Evolutionary conservation across 1,139 yeast species (phyloP).

Genomic region (Candida sanyaensis): DNA sequence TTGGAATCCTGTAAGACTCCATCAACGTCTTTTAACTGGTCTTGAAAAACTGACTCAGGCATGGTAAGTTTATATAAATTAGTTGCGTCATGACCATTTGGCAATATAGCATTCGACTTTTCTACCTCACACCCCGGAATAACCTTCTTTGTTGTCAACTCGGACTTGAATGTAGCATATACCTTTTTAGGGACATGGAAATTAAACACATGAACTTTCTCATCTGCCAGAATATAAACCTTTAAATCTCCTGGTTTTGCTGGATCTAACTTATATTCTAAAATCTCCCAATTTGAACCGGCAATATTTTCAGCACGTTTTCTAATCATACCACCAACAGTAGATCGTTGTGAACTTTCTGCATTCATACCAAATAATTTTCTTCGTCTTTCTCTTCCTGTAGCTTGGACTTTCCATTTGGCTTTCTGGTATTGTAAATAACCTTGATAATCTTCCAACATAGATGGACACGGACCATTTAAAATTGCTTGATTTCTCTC

Average conservation of each 20-base stretch:
- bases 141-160: conserved; percentile 42
- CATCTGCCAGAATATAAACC: conserved; percentile 69
- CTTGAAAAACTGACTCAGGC: conserved; percentile 63
- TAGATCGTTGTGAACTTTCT: conserved; percentile 46
- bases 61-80: conserved; percentile 63
- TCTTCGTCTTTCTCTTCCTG: conserved; percentile 68
- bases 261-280: conserved; percentile 66
- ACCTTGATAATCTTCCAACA: conserved; percentile 70
- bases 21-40: conserved; percentile 58
- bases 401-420: conserved; percentile 79
- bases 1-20: conserved; percentile 65
- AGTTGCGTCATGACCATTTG: conserved; percentile 65
- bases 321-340: conserved; percentile 70
- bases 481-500: conserved; percentile 45
- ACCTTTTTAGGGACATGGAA: conserved; percentile 76
- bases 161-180: conserved; percentile 65
- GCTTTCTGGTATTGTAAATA: conserved; percentile 81
- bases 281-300: conserved; percentile 79
- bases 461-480: conserved; percentile 65
- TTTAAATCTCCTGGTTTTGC: conserved; percentile 71
- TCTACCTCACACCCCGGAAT: conserved; percentile 61
- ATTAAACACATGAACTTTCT: conserved; percentile 70
- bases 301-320: conserved; percentile 80
- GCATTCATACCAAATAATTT: conserved; percentile 74
- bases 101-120: conserved; percentile 60